Evolutionary conservation across 2,329 filamentous ascomycete species (phyloP).

Genomic region (Diaporthe vexans): DNA sequence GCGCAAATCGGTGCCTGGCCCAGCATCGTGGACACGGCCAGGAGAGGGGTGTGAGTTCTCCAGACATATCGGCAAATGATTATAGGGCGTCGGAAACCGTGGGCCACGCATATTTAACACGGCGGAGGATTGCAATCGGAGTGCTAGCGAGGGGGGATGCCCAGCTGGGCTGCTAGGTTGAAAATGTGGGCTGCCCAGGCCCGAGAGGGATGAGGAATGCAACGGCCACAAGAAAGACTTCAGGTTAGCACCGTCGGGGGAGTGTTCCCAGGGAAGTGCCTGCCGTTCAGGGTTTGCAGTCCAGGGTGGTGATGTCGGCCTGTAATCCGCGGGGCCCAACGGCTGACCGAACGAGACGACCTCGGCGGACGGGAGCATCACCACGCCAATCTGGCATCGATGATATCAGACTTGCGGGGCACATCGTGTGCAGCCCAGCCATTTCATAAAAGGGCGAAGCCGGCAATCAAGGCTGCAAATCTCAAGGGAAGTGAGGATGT

Average conservation of each 20-base stretch:
- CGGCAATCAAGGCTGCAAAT: slow-evolving; percentile 16
- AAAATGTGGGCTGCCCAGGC: background rate
- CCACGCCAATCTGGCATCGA: background rate
- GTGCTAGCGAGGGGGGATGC: background rate
- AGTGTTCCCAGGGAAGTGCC: slow-evolving; percentile 10
- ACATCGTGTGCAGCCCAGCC: background rate
- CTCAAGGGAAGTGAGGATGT: slow-evolving; percentile 26
- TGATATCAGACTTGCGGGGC: background rate
- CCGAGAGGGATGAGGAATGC: slow-evolving; percentile 5
- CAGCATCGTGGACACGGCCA: background rate
- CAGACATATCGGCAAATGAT: background rate
- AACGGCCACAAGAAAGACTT: slow-evolving; percentile 14
- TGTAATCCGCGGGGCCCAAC: background rate
- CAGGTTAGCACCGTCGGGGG: slow-evolving; percentile 11
- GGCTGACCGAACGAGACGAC: background rate
- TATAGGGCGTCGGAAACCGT: background rate
- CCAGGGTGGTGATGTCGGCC: slow-evolving; percentile 18
- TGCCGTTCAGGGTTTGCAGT: slow-evolving; percentile 26
- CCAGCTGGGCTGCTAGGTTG: background rate
- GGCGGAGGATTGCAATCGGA: background rate
- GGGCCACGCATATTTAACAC: background rate
- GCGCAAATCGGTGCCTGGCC: background rate
- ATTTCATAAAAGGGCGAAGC: background rate
- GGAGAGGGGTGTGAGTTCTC: background rate
- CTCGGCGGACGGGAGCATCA: background rate